A percentile compares a stretch with the other conserved stretches of the same genome.
phyloP scores from a whole-genome alignment of 78 protist genomes.

The Kipferlia bialata region DNA sequence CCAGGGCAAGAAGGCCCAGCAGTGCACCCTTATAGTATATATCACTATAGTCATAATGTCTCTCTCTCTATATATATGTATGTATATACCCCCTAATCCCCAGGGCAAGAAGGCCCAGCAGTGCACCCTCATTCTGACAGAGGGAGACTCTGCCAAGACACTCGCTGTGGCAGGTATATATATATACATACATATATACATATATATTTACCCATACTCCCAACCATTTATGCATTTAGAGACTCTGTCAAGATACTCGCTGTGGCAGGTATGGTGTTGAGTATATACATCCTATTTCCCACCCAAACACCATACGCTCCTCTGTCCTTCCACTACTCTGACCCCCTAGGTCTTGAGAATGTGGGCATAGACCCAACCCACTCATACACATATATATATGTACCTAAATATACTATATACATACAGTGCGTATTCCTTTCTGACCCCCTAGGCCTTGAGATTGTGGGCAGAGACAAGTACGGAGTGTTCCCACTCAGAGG shows the following conservation, averaged over 20 bases:
- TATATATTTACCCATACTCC: too few relatives aligned
- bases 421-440: neutral
- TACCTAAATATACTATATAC: neutral
- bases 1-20: constrained; percentile 28
- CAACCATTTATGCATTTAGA: too few relatives aligned
- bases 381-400: neutral
- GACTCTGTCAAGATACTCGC: constrained; percentile 80
- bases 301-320: neutral
- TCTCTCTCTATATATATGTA: too few relatives aligned
- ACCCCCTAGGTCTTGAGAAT: neutral
- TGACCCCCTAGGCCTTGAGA: neutral
- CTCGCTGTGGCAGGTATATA: constrained; percentile 22
- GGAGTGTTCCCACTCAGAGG: constrained; percentile 97
- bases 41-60: too few relatives aligned
- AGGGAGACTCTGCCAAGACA: constrained; percentile 90
- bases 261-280: neutral
- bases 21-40: constrained; percentile 95
- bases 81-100: too few relatives aligned
- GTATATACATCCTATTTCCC: neutral
- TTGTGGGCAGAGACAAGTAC: constrained; percentile 63
- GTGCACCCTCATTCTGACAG: constrained; percentile 95
- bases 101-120: constrained; percentile 36
- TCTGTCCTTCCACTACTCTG: neutral
- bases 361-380: constrained; percentile 49
- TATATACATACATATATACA: too few relatives aligned